Base-by-base conservation (phyloP, 2,329 filamentous ascomycete genomes). In the Cyphellophora attinorum region DNA sequence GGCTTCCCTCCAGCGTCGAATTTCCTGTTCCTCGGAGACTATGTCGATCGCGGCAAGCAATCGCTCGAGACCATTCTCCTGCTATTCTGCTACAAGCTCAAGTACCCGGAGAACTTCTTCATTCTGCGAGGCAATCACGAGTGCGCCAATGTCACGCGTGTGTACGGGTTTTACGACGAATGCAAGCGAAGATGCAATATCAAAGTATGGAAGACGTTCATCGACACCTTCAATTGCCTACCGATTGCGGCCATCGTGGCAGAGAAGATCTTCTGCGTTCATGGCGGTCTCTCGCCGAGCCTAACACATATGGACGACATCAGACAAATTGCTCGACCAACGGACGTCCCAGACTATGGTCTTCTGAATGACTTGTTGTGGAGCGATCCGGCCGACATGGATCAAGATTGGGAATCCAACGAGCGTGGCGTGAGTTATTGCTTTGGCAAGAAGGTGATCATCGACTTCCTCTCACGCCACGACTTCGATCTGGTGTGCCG, bases 261-360 rank as follows among this genome's bases (percentile, higher is more conserved):
- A 2, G 85, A 85, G 47, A 96, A 96, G 66, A 96, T 96, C 38
- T 96, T 95, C 58, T 95, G 88, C 53, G 89, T 96, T 11, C 91
- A 98, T 53, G 91, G 91, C 33, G 91, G 91, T 11, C 68, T 98
- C 14, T 95, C 88, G 10, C 91, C 91, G 2, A 88, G 84, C 31
- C 70, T 98, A 32, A 80, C 81, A 36, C 88, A 96, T 52, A 98
- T 98, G 91, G 91, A 96, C 51, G 89, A 98, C 56, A 98, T 98
- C 50, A 80, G 91, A 48, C 83, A 93, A 55, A 96, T 98, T 60
- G 85, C 85, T 32, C 79, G 91, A 37, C 91, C 91, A 8, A 98
- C 91, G 1, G 91, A 98, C 54, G 91, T 98, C 13, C 91, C 91
- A 5, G 91, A 98, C 55, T 96, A 95, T 56, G 91, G 91, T 10